Evolutionary conservation across 2,329 filamentous ascomycete species (phyloP).

Genomic region (Nothopassalora personata): DNA sequence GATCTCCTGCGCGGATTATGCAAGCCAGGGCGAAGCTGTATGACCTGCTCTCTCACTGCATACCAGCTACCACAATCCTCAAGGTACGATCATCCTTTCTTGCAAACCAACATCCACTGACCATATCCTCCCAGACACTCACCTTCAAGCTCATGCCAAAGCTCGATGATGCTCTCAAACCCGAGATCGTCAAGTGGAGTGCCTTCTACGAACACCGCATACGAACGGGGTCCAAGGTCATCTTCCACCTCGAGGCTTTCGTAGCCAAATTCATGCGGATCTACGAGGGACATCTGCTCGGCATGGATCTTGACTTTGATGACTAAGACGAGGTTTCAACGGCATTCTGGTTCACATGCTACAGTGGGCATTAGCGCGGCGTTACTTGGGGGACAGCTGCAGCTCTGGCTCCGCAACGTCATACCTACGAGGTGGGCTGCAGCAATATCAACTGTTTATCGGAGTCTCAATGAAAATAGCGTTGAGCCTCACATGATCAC

Average conservation of each 20-base stretch:
- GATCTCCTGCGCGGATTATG: slow-evolving; percentile 82
- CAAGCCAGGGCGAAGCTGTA: slow-evolving; percentile 92
- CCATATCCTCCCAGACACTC: slow-evolving; percentile 52
- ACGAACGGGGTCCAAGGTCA: slow-evolving; percentile 81
- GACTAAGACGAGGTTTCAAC: slow-evolving; percentile 25
- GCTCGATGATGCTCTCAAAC: slow-evolving; percentile 83
- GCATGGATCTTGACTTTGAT: slow-evolving; percentile 60
- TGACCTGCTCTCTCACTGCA: slow-evolving; percentile 93
- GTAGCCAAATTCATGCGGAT: slow-evolving; percentile 98
- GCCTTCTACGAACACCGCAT: slow-evolving; percentile 97
- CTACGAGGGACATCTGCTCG: slow-evolving; percentile 77
- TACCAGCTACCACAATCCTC: slow-evolving; percentile 87
- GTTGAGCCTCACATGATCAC: background rate
- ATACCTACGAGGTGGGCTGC: background rate
- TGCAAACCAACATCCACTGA: background rate
- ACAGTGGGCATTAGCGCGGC: slow-evolving; percentile 26
- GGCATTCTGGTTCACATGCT: slow-evolving; percentile 4
- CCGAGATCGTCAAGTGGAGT: slow-evolving; percentile 90
- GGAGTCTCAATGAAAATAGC: background rate
- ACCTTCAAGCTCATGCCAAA: slow-evolving; percentile 86
- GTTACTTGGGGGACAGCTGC: slow-evolving; percentile 15
- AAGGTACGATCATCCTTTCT: slow-evolving; percentile 48
- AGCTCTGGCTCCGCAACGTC: background rate
- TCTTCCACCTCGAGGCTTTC: slow-evolving; percentile 97
- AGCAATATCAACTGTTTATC: background rate